Evolutionary conservation across 805 yeast species (phyloP), one percentile per base, ranked within the genome.

Genomic region (Groenewaldozyma salmanticensis): DNA sequence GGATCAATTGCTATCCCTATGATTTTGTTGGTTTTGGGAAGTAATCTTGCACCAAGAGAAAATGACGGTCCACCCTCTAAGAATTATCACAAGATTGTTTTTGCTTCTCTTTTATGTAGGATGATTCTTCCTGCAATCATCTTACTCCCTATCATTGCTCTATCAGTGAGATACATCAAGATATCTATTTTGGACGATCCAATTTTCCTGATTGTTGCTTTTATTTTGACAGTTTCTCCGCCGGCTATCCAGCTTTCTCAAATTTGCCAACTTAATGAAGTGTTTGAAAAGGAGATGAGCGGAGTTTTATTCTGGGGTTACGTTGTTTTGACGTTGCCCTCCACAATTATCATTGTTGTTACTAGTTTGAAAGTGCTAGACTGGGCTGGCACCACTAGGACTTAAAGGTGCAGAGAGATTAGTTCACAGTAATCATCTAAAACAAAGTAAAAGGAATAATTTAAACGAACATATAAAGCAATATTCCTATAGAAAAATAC

Each of bases 211-310:
- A 68, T 77, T 35, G 77, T 77, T 34, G 66, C 75, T 9, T 77
- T 77, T 49, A 61, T 77, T 16, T 65, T 77, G 35, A 75, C 81
- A 2, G 68, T 74, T 2, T 70, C 79, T 1, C 83, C 83, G 3
- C 82, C 83, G 1, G 83, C 83, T 5, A 76, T 77, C 48, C 83
- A 77, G 59, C 66, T 77, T 34, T 70, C 79, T 15, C 83, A 77
- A 54, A 77, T 77, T 43, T 75, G 79, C 43, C 81, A 75, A 52
- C 56, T 77, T 41, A 77, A 77, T 55, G 68, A 67, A 37, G 68
- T 77, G 21, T 77, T 71, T 55, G 81, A 77, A 51, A 64, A 67
- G 44, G 83, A 77, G 52, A 77, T 77, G 81, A 69, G 79, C 1
- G 74, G 78, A 3, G 79, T 77, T 6, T 60, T 77, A 45, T 77